These are phyloP conservation scores for Chlorella sp. DNA, from an alignment of 139 green algal species.

Conservation along the genomic window DNA sequence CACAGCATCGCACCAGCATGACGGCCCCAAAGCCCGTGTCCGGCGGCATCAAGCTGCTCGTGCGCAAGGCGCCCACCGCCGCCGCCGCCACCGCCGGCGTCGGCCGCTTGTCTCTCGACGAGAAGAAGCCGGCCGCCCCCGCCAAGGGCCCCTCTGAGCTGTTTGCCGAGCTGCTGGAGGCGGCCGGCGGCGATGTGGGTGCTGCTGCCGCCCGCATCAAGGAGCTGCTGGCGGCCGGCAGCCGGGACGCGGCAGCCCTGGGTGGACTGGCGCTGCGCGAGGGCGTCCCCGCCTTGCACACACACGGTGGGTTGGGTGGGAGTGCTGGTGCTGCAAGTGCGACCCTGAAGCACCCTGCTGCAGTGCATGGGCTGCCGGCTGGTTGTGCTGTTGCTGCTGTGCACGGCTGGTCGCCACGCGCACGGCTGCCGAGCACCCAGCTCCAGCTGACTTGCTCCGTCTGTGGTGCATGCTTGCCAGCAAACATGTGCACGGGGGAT, in stretches of 20 bases:
- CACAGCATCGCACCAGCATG: too few species aligned
- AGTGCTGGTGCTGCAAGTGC: not conserved
- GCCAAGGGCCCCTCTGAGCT: constrained; percentile 24
- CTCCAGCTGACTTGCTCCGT: too few species aligned
- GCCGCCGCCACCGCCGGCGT: not conserved
- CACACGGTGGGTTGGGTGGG: not conserved
- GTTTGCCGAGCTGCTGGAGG: constrained; percentile 15
- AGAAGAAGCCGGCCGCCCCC: not conserved
- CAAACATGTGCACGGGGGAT: too few species aligned
- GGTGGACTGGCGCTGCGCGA: constrained; percentile 17
- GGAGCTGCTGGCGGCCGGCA: constrained; percentile 30
- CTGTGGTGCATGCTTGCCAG: too few species aligned
- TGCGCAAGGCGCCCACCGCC: not conserved
- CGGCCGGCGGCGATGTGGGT: constrained; percentile 26
- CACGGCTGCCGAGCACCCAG: too few species aligned
- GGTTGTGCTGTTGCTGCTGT: too few species aligned
- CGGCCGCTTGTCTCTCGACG: constrained; percentile 2
- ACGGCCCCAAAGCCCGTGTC: not conserved
- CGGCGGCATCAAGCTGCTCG: constrained; percentile 16
- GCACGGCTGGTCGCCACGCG: too few species aligned
- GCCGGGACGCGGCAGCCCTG: not conserved
- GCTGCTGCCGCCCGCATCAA: constrained; percentile 16
- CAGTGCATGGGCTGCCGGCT: too few species aligned
- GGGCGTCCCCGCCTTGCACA: constrained; percentile 6
- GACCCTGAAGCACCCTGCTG: too few species aligned